Evolutionary conservation across 345 rosid genomes (phyloP).

Genomic region (Anastatica hierochuntica): DNA sequence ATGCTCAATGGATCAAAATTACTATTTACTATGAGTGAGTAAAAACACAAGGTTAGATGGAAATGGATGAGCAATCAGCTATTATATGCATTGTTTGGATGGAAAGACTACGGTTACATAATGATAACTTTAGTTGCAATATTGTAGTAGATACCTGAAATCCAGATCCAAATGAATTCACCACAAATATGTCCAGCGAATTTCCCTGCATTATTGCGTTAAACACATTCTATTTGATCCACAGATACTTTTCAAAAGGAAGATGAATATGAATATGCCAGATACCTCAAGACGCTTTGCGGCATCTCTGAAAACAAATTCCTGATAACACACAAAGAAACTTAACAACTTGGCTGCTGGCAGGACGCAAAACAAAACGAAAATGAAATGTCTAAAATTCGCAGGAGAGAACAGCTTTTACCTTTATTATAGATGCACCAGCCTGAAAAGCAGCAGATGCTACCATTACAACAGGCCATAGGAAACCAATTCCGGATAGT

Average conservation of each 20-base stretch:
- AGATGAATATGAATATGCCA: no score
- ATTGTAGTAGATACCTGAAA: conserved; percentile 52
- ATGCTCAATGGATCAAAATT: conserved; percentile 6
- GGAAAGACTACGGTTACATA: not conserved
- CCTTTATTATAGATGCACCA: conserved; percentile 75
- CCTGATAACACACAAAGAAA: conserved; percentile 42
- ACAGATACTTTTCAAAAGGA: conserved; percentile 9
- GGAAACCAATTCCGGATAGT: conserved; percentile 39
- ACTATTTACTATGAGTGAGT: no score
- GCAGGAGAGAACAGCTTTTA: conserved; percentile 13
- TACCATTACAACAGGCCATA: conserved; percentile 76
- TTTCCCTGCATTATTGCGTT: conserved; percentile 42
- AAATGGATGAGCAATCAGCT: no score
- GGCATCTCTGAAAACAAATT: conserved; percentile 65
- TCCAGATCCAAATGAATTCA: conserved; percentile 90
- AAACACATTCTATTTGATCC: conserved; percentile 8
- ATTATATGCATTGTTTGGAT: no score
- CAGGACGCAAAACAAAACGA: not conserved
- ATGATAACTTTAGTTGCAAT: not conserved
- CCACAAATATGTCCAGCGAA: conserved; percentile 87
- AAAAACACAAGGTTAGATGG: no score
- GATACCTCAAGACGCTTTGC: conserved; percentile 56
- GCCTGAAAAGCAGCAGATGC: conserved; percentile 79
- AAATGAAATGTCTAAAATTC: conserved; percentile 2
- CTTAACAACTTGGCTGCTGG: not conserved